Evolutionary conservation across 805 yeast species (phyloP).

Genomic region (Starmerella kuoi): DNA sequence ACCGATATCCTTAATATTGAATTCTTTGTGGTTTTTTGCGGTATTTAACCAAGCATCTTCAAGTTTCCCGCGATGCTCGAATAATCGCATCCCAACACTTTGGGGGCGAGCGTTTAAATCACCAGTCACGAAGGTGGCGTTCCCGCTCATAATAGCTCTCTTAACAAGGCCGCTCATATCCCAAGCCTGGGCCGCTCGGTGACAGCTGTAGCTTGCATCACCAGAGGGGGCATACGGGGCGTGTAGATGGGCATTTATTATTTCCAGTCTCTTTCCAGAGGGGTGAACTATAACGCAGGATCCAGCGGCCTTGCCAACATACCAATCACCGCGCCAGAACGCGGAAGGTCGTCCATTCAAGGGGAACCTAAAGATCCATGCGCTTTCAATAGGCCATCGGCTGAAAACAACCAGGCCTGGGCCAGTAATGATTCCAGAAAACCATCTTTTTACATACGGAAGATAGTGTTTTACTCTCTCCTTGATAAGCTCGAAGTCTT

Average conservation of each 20-base stretch:
- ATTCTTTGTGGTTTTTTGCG: neutral
- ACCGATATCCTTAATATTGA: constrained; percentile 36
- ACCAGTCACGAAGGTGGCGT: constrained; percentile 80
- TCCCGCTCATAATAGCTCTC: constrained; percentile 56
- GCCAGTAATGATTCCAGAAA: constrained; percentile 77
- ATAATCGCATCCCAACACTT: constrained; percentile 63
- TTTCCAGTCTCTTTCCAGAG: constrained; percentile 43
- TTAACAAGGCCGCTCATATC: constrained; percentile 62
- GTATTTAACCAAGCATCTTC: constrained; percentile 65
- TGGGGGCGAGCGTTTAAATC: constrained; percentile 86
- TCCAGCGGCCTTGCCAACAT: constrained; percentile 82
- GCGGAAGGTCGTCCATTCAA: constrained; percentile 92
- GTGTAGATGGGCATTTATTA: constrained; percentile 89
- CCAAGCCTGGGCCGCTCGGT: constrained; percentile 94
- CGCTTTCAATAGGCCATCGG: constrained; percentile 65
- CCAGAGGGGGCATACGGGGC: constrained; percentile 81
- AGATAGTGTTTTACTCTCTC: constrained; percentile 35
- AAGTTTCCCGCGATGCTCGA: constrained; percentile 56
- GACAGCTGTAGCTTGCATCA: constrained; percentile 81
- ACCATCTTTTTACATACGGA: constrained; percentile 59
- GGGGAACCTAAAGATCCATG: constrained; percentile 75
- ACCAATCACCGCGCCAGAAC: constrained; percentile 92
- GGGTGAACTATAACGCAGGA: constrained; percentile 54
- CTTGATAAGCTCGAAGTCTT: constrained; percentile 64
- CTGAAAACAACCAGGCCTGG: constrained; percentile 86